Evolutionary conservation across 176 grass and related monocot genomes (phyloP).

Genomic region (Oryza meridionalis): DNA sequence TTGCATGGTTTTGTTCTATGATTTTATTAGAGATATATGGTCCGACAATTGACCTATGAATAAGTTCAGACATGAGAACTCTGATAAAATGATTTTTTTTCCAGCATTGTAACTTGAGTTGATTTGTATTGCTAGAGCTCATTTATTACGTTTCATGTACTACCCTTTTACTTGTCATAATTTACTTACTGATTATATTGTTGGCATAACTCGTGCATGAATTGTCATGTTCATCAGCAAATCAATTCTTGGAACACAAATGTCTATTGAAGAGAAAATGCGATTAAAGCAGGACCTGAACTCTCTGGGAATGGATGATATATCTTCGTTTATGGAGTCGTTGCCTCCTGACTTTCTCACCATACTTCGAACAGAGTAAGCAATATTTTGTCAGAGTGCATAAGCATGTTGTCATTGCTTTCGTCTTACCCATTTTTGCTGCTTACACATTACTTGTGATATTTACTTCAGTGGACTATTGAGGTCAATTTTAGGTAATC

Average conservation of each 20-base stretch:
- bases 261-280: conserved; percentile 79
- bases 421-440: conserved; percentile 22
- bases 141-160: background rate
- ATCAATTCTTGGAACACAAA: conserved; percentile 74
- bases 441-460: conserved; percentile 32
- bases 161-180: background rate
- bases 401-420: conserved; percentile 16
- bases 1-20: background rate
- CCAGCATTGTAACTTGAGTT: background rate
- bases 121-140: background rate
- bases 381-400: background rate
- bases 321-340: conserved; percentile 90
- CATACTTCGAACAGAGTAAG: conserved; percentile 91
- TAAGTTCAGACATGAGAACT: conserved; percentile 5
- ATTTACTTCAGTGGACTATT: conserved; percentile 69
- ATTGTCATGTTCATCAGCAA: conserved; percentile 56
- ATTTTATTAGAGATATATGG: background rate
- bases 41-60: background rate
- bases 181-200: conserved; percentile 17
- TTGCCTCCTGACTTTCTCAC: conserved; percentile 79
- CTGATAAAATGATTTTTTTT: background rate
- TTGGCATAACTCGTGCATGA: background rate
- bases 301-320: conserved; percentile 79
- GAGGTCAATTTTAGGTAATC: conserved; percentile 77
- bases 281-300: conserved; percentile 68